phyloP scores from a whole-genome alignment of 257 asterid genomes.

The Solanum arcanum region DNA sequence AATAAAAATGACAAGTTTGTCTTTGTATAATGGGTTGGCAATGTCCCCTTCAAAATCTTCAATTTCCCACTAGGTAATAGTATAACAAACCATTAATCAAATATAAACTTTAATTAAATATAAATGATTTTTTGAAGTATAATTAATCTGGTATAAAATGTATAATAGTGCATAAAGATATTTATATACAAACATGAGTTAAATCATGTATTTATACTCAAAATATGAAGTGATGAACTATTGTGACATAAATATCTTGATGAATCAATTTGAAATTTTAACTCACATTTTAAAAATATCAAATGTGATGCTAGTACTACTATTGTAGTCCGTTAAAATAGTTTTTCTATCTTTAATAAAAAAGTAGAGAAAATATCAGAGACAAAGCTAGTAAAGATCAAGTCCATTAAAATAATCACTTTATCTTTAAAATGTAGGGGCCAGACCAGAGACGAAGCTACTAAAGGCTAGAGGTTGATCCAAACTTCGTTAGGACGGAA shows the following conservation, averaged over 20 bases:
- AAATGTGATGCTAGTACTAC: not conserved
- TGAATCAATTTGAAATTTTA: not conserved
- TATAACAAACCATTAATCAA: not conserved
- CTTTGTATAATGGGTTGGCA: not conserved
- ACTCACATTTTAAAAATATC: not conserved
- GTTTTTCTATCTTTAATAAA: too few species aligned
- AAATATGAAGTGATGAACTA: too few species aligned
- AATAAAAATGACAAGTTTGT: not conserved
- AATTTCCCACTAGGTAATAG: not conserved
- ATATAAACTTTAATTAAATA: not conserved
- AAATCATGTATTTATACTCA: too few species aligned
- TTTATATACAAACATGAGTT: not conserved
- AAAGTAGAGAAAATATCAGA: too few species aligned
- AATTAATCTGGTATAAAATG: not conserved
- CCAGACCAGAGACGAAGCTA: too few species aligned
- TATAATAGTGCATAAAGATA: too few species aligned
- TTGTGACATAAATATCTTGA: not conserved
- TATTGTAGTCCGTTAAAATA: too few species aligned
- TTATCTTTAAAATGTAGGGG: too few species aligned
- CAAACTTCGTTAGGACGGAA: not conserved
- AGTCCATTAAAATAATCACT: rapidly evolving
- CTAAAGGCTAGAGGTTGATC: too few species aligned
- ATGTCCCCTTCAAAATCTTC: not conserved
- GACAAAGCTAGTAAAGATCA: not conserved
- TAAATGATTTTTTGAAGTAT: not conserved